These are phyloP conservation scores for Xylaria sp. DNA, from an alignment of 2,329 filamentous ascomycete species.

Conservation along the genomic window DNA sequence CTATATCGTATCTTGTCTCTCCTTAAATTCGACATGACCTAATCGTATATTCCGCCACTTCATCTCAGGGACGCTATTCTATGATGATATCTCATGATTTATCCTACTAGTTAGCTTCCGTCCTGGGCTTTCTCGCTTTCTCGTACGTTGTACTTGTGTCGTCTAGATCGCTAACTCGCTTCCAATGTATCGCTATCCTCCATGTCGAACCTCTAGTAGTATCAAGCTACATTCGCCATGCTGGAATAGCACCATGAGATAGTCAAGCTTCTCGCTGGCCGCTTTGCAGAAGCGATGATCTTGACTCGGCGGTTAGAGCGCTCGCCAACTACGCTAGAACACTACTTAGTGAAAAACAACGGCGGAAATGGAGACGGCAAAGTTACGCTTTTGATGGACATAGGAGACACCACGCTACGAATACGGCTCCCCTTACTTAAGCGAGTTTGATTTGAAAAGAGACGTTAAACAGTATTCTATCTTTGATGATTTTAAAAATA, in stretches of 20 bases:
- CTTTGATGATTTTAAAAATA: too few relatives aligned
- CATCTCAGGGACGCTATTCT: neutral
- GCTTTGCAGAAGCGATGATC: neutral
- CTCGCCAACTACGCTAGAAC: neutral
- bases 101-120: neutral
- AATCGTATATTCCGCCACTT: neutral
- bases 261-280: neutral
- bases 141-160: neutral
- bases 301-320: accelerated
- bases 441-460: too few relatives aligned
- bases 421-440: neutral
- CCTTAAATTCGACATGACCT: neutral
- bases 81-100: neutral
- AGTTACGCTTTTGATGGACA: neutral
- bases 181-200: neutral
- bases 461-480: too few relatives aligned
- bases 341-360: too few relatives aligned
- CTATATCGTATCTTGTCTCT: neutral
- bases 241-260: neutral
- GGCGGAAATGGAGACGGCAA: too few relatives aligned
- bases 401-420: neutral
- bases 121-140: neutral
- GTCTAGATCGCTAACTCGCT: neutral
- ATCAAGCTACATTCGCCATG: neutral
- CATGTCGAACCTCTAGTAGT: neutral